Evolutionary conservation across 495 filamentous ascomycete species (phyloP), one percentile per base, ranked within the genome.

Genomic region (Aspergillus saccharolyticus): DNA sequence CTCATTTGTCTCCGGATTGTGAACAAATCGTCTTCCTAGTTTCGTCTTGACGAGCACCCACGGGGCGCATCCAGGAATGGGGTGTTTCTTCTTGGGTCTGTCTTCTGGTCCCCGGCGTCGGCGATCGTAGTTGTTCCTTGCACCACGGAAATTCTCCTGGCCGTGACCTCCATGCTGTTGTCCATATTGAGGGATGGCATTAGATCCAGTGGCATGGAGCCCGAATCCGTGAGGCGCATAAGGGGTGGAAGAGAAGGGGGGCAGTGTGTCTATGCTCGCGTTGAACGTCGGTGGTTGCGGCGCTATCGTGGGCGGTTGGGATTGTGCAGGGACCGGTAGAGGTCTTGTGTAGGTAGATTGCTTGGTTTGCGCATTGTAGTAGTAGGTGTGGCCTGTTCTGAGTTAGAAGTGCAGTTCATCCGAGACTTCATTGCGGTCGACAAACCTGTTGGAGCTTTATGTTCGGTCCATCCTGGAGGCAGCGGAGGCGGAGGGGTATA

Each of bases 1-100:
- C 60, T 90, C 84, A 24, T 91, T 87, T 47, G 88, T 91, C 48
- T 83, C 80, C 0, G 81, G 74, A 62, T 97, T 96, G 71, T 95
- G 86, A 2, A 90, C 91, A 69, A 98, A 98, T 51, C 90, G 78
- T 52, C 95, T 80, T 18, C 89, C 89, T 61, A 90, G 79, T 63
- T 89, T 96, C 5, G 94, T 98, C 64, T 89, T 89, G 24, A 98
- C 91, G 3, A 98, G 77, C 8, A 96, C 69, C 94, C 94, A 98
- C n/a, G 91, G 89, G 47, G 85, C 84, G 66, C 85, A 89, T 24
- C 86, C 86, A 3, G 90, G 90, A 52, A 98, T 91, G 19, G 77
- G 59, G 58, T 89, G 79, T 68, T 89, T 93, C 22, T 83, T 85
- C 71, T 86, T 91, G 17, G 94, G 93, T 57, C 89, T 81, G 71